These are phyloP conservation scores for Scenedesmus sp. DNA, from an alignment of 163 green algal species.

Conservation along the genomic window DNA sequence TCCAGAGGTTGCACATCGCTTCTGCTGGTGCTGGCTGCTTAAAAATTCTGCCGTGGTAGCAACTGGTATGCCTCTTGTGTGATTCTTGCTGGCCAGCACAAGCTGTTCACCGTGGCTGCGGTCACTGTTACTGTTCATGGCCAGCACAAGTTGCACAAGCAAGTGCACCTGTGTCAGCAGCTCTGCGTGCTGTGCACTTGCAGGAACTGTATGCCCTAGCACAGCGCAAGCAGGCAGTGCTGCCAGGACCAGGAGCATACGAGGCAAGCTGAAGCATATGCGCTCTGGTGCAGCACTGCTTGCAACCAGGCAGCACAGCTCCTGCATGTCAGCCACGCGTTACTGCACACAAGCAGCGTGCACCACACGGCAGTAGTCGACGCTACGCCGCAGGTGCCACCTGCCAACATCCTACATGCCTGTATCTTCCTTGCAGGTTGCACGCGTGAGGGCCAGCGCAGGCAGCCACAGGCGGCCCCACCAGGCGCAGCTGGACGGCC, in stretches of 20 bases:
- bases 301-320: not conserved
- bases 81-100: not conserved
- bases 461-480: not conserved
- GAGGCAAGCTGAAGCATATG: not conserved
- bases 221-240: not conserved
- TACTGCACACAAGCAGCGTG: not conserved
- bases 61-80: not conserved
- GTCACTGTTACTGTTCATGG: not conserved
- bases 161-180: too few relatives aligned
- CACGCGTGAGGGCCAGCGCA: not conserved
- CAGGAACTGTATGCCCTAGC: conserved; percentile 6
- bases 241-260: not conserved
- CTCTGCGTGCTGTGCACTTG: not conserved
- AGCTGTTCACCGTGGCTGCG: not conserved
- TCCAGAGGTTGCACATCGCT: not conserved
- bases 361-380: not conserved
- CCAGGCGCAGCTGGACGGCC: not conserved
- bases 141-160: not conserved
- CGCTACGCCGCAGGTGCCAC: not conserved
- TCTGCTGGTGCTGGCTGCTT: not conserved
- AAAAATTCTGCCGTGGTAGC: not conserved
- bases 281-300: not conserved
- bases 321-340: too few relatives aligned
- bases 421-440: not conserved
- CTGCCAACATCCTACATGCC: not conserved